Conservation (phyloP, 1,284 basidiomycete species). For the Apiotrichum veenhuisii region DNA sequence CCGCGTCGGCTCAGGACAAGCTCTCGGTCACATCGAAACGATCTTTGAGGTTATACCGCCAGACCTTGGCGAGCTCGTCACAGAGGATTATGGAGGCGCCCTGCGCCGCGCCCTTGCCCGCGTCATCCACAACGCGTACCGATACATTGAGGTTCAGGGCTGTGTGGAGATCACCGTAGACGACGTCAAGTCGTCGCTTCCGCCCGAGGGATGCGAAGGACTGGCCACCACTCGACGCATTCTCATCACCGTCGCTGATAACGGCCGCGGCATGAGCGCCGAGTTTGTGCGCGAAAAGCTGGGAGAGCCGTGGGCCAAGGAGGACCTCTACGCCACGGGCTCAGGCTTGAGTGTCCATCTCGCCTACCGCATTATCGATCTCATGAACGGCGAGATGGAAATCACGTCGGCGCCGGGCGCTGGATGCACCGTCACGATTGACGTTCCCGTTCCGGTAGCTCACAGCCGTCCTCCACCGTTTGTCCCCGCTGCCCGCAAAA, state of each 20-base stretch:
- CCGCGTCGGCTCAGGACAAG: constrained; percentile 30
- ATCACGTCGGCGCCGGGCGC: constrained; percentile 39
- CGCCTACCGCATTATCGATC: constrained; percentile 44
- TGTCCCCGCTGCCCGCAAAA: constrained; percentile 16
- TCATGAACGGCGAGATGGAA: constrained; percentile 45
- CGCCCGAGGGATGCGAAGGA: constrained; percentile 40
- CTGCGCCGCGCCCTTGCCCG: constrained; percentile 37
- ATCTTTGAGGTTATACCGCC: constrained; percentile 44
- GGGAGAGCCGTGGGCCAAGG: constrained; percentile 39
- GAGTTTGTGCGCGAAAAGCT: constrained; percentile 37
- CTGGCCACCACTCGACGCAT: constrained; percentile 29
- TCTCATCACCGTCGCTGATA: constrained; percentile 38
- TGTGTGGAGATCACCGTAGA: constrained; percentile 44
- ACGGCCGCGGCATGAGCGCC: constrained; percentile 39
- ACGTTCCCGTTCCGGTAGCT: constrained; percentile 32
- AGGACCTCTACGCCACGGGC: constrained; percentile 44
- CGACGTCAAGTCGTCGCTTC: constrained; percentile 31
- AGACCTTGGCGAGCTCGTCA: constrained; percentile 34
- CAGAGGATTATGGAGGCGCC: constrained; percentile 41
- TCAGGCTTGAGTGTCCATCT: constrained; percentile 43
- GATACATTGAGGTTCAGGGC: constrained; percentile 42
- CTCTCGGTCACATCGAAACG: constrained; percentile 32
- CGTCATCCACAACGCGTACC: constrained; percentile 44
- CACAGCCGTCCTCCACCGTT: not conserved
- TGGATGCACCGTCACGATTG: constrained; percentile 40